Evolutionary conservation across 169 alveolate genomes (phyloP).

Genomic region (Cryptosporidium parvum): DNA sequence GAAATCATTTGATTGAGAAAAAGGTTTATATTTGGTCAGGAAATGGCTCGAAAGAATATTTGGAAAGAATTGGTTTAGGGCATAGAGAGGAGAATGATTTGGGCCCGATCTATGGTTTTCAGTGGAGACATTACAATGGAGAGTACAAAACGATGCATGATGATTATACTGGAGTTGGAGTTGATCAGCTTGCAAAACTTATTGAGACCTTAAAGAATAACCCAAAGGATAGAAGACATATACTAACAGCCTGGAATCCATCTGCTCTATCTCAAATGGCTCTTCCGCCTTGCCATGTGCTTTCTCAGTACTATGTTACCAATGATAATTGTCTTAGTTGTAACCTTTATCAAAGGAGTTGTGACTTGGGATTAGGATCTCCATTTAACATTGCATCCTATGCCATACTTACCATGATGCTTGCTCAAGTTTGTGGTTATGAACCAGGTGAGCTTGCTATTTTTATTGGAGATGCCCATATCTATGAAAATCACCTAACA

Average conservation of each 20-base stretch:
- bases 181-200: conserved; percentile 91
- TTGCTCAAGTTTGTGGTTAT: conserved; percentile 93
- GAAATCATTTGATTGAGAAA: conserved; percentile 91
- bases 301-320: conserved; percentile 94
- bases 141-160: conserved; percentile 90
- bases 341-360: conserved; percentile 95
- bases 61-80: conserved; percentile 92
- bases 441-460: conserved; percentile 94
- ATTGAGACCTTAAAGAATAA: conserved; percentile 90
- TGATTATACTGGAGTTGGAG: conserved; percentile 93
- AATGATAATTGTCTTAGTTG: conserved; percentile 92
- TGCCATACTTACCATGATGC: conserved; percentile 94
- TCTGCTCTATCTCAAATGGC: conserved; percentile 95
- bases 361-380: conserved; percentile 98
- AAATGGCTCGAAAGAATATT: conserved; percentile 96
- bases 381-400: conserved; percentile 99
- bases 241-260: conserved; percentile 97
- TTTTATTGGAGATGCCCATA: conserved; percentile 96
- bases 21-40: conserved; percentile 97
- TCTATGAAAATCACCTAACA: conserved; percentile 94
- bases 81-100: conserved; percentile 95
- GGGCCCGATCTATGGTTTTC: conserved; percentile 97
- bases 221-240: conserved; percentile 94
- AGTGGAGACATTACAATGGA: conserved; percentile 98
- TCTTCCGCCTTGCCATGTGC: conserved; percentile 98